Evolutionary conservation across 768 basidiomycete genomes (phyloP).

Genomic region (Daedaleopsis sinensis): DNA sequence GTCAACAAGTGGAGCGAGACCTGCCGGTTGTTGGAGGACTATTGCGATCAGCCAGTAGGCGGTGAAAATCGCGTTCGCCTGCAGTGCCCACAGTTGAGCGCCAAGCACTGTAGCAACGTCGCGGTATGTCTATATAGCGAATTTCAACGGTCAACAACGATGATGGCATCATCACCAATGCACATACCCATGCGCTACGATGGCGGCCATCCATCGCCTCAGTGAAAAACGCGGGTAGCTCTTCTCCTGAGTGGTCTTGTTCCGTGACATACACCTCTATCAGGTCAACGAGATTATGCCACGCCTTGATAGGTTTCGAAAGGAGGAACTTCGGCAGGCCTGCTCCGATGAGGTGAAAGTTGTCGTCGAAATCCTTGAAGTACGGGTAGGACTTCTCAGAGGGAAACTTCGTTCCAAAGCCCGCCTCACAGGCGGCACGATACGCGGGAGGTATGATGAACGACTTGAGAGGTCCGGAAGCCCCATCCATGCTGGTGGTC

Average conservation of each 20-base stretch:
- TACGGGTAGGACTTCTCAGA: constrained; percentile 8
- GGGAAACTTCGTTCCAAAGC: constrained; percentile 27
- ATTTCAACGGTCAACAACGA: neutral
- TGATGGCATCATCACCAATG: neutral
- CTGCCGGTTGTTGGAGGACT: constrained; percentile 22
- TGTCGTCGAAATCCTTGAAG: constrained; percentile 27
- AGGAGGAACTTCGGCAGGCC: constrained; percentile 23
- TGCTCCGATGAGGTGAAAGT: constrained; percentile 20
- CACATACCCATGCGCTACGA: constrained; percentile 17
- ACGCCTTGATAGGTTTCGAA: constrained; percentile 11
- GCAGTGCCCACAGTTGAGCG: constrained; percentile 26
- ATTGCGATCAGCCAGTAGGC: constrained; percentile 27
- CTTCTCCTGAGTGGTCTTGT: neutral
- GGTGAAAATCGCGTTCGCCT: constrained; percentile 28
- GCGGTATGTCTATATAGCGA: constrained; percentile 8
- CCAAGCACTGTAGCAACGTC: constrained; percentile 19
- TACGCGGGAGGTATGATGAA: constrained; percentile 22
- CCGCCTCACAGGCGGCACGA: constrained; percentile 20
- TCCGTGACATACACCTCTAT: constrained; percentile 12
- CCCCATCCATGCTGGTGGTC: constrained; percentile 6
- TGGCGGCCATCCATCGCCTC: constrained; percentile 1
- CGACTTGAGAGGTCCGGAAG: constrained; percentile 7
- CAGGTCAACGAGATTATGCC: constrained; percentile 19
- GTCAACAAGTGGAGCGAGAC: constrained; percentile 20
- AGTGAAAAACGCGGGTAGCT: constrained; percentile 1